Evolutionary conservation across 1,139 yeast genomes (phyloP), one percentile per base, ranked within the genome.

Genomic region (Yamadazyma epiphylla): DNA sequence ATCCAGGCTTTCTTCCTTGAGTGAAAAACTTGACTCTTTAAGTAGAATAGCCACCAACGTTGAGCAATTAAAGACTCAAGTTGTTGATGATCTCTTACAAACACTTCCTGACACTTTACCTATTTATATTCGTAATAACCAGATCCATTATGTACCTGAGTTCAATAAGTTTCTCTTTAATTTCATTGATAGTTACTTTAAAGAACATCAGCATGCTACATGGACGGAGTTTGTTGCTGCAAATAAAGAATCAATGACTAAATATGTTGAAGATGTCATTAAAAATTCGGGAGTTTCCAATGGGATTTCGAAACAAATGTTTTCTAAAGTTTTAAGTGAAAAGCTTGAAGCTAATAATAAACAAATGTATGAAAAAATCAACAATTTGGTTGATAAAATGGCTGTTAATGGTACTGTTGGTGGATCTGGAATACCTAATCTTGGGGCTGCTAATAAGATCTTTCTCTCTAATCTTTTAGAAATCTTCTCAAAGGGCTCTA

Each of bases 81-180:
- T 62, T 6, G 25, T 60, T 13, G 25, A 41, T 4, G 48, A 55
- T 1, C 42, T 63, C 5, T 24, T 55, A 1, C 41, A 41, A 2
- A 29, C 40, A 2, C 43, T 64, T 13, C 69, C 70, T 1, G 42
- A 47, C 3, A 50, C 51, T 24, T 46, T 63, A 9, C 71, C 70
- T 0, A 56, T 64, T 2, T 60, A 53, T 37, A 42, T 60, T 14
- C 55, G 54, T 29, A 46, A 65, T 36, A 49, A 51, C 11, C 60
- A 59, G 33, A 49, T 67, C n/a, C 69, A 61, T 36, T 58, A 61
- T 28, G 35, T 55, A 4, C 72, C 73, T 0, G 69, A 63, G 34
- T 64, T 67, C 39, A 67, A 61, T 28, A 55, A 56, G 30, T 64
- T 56, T 38, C 47, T 67, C 34, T 55, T 51, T 32, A 48, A 53